Evolutionary conservation across 345 rosid species (phyloP), one percentile per base, ranked within the genome.

Genomic region (Mercurialis annua): DNA sequence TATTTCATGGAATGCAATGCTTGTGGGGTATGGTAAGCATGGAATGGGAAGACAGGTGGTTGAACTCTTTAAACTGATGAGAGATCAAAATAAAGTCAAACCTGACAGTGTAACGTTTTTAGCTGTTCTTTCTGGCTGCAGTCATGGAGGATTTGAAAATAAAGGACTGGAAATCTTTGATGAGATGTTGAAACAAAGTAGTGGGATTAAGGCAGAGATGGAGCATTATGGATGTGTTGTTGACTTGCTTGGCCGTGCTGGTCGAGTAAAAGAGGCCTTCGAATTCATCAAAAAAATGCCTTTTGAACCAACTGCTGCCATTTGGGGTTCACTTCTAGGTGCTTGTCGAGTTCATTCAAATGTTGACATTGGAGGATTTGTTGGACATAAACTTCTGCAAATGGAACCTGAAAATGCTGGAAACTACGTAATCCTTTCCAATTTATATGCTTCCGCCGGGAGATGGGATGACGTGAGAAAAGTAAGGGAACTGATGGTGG

Each of bases 201-300:
- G 81, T 63, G 84, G 82, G 66, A 62, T 85, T 67, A 67, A 71
- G 73, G 86, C 92, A 26, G 84, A 84, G 73, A 81, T 75, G 44
- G 90, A 74, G 77, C 98, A 90, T 81, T 93, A 90, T 36, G 97
- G 96, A 15, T 90, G 96, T 43, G 76, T 87, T 44, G 89, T 87
- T 70, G 97, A 90, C 80, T 74, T 93, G 89, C 88, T 89, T 49
- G 97, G 92, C 33, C 98, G 98, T 69, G 82, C 94, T 69, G 97
- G 94, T 58, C 79, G 81, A 73, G 78, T 89, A 23, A 77, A 85
- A 71, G 90, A 87, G 76, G 92, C 94, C 30, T 80, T 81, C 71
- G 72, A 76, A 36, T 86, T 90, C 51, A 55, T 83, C 15, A 78
- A 84, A 69, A 71, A 61, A 62, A 89, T 90, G 96, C 91, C 97